phyloP scores from a whole-genome alignment of 305 asterid genomes.

The Fraxinus paxiana region DNA sequence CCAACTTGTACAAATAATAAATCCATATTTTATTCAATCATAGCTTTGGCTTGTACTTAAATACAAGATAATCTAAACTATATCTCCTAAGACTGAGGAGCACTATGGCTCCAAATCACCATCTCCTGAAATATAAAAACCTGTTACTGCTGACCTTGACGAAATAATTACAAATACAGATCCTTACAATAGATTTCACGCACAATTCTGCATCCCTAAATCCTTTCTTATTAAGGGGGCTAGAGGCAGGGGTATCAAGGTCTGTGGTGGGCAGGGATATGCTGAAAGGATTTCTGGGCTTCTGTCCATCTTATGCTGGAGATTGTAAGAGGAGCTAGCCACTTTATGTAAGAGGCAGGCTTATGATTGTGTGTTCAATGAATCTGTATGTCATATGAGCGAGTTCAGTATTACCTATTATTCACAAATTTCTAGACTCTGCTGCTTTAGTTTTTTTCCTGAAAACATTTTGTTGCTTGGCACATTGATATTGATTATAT shows the following conservation, averaged over 20 bases:
- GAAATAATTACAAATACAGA: background rate
- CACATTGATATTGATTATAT: background rate
- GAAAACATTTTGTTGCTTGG: background rate
- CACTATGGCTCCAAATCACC: background rate
- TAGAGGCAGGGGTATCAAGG: background rate
- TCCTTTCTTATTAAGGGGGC: background rate
- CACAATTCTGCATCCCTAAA: background rate
- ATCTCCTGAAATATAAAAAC: background rate
- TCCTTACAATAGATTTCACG: background rate
- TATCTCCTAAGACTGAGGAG: background rate
- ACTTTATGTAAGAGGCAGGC: background rate
- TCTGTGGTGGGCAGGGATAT: background rate
- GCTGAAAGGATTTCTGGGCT: background rate
- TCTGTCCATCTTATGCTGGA: background rate
- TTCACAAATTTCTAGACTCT: background rate
- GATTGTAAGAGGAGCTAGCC: background rate
- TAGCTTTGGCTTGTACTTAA: background rate
- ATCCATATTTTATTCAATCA: background rate
- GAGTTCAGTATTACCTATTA: background rate
- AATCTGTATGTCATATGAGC: background rate
- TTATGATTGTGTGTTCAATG: background rate
- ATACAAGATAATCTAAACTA: background rate
- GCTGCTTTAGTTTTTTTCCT: background rate
- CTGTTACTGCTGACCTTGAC: background rate
- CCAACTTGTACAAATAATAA: background rate